These are phyloP conservation scores for Eucalyptus marginata DNA, from an alignment of 345 rosid genomes.

Conservation along the genomic window DNA sequence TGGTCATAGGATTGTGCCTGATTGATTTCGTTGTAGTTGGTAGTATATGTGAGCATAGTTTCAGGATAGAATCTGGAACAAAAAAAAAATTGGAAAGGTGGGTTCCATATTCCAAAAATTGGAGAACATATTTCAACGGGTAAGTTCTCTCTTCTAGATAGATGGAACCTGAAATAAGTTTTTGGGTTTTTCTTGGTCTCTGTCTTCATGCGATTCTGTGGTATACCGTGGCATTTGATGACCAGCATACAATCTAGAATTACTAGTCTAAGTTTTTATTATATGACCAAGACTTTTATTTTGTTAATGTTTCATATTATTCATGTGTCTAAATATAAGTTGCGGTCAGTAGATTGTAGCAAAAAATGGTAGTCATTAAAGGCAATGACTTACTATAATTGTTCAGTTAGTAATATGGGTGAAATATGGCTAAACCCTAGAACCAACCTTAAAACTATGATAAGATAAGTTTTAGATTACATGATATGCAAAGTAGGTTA, in stretches of 20 bases:
- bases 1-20: neutral
- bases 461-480: fast-evolving
- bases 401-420: neutral
- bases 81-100: too few relatives aligned
- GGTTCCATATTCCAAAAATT: too few relatives aligned
- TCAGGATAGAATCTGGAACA: too few relatives aligned
- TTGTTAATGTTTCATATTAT: too few relatives aligned
- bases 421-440: neutral
- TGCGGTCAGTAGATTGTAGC: fast-evolving
- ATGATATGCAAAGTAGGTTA: neutral
- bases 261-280: neutral
- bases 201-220: fast-evolving
- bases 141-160: too few relatives aligned
- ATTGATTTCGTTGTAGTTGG: neutral
- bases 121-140: too few relatives aligned
- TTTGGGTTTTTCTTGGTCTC: too few relatives aligned
- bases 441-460: fast-evolving
- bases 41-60: too few relatives aligned
- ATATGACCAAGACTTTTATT: neutral
- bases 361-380: too few relatives aligned
- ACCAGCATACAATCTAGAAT: too few relatives aligned
- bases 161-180: too few relatives aligned
- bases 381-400: fast-evolving
- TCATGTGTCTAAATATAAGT: neutral
- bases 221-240: too few relatives aligned